Percentiles rank a stretch among this genome's conserved stretches.
phyloP scores from a whole-genome alignment of 441 rosid species.

The Brassica hybrid region DNA sequence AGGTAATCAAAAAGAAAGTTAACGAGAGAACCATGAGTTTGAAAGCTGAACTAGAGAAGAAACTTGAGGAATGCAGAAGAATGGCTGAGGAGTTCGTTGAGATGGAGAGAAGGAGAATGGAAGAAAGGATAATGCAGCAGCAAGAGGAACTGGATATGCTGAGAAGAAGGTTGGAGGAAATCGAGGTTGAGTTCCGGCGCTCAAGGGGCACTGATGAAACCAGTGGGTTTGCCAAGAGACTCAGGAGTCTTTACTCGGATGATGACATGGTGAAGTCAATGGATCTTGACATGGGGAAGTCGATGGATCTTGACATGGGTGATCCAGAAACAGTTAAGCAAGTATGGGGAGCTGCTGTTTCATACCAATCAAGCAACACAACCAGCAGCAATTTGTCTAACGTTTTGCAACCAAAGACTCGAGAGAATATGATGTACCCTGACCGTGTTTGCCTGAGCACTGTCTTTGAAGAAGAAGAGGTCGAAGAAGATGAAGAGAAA shows the following conservation, averaged over 20 bases:
- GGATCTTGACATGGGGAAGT: conserved; percentile 93
- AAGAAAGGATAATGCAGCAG: conserved; percentile 85
- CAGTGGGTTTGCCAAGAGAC: conserved; percentile 76
- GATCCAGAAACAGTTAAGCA: conserved; percentile 68
- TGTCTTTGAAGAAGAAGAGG: conserved; percentile 90
- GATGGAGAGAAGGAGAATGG: conserved; percentile 92
- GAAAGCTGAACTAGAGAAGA: conserved; percentile 71
- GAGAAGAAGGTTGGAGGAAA: conserved; percentile 77
- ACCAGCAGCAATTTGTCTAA: conserved; percentile 40
- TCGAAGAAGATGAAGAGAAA: conserved; percentile 77
- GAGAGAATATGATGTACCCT: conserved; percentile 54
- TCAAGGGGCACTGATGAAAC: conserved; percentile 53
- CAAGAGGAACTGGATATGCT: conserved; percentile 88
- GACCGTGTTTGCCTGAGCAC: conserved; percentile 76
- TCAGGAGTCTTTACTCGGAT: conserved; percentile 61
- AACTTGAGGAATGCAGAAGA: conserved; percentile 77
- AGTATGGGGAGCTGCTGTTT: conserved; percentile 39
- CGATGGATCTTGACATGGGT: conserved; percentile 95
- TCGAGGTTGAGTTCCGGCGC: conserved; percentile 59
- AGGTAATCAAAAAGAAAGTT: conserved; percentile 68
- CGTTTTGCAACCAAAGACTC: conserved; percentile 45
- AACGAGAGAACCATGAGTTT: conserved; percentile 60
- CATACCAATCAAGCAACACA: conserved; percentile 36
- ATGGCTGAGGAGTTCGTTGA: conserved; percentile 89
- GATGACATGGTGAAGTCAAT: conserved; percentile 98